Base-by-base conservation (phyloP, 2,329 filamentous ascomycete genomes). In the Epichloe hybrida region DNA sequence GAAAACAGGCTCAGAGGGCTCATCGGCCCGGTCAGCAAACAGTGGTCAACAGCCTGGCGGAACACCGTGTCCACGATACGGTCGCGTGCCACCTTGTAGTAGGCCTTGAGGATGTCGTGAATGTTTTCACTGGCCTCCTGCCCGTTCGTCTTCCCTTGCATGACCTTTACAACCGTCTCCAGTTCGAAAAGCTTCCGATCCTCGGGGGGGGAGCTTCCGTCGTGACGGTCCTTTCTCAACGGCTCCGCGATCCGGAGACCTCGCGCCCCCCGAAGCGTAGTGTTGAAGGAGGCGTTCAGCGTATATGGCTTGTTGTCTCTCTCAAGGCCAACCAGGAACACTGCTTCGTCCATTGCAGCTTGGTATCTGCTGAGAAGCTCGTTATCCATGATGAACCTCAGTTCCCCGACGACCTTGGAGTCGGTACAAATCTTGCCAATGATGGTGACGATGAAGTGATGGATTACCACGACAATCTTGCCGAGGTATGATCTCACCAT, bases 21-120 rank as follows among this genome's bases (percentile, higher is more conserved):
- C 44, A 7, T 37, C 1, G 48, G 48, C 3, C 51, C 51, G 12
- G 34, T 48, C 35, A 53, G 17, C 20, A 53, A 27, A 35, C 45
- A 53, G 23, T 53, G 21, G n/a, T 48, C 34, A 12, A 53, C 17
- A 3, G 48, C 77, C 54, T 85, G 81, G 53, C 74, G 72, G 57
- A 71, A 80, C 2, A 88, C 62, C 3, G 69, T 74, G 56, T 87
- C 83, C 2, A 83, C 72, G 52, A 87, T 84, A 0, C 80, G 73
- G 57, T 77, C 76, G 12, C 69, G 69, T 0, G 80, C 71, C 1
- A 84, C 74, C 27, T 77, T 72, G 66, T 86, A 86, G 62, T 82
- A 86, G 2, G 74, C 70, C 31, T 69, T 62, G 0, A 86, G 67
- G 1, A 77, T 74, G 52, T 85, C 75, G 50, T 83, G 77, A 4